A percentile compares a stretch with the other conserved stretches of the same genome.
These are phyloP conservation scores for Hypoxylon sp. DNA, from an alignment of 2,329 filamentous ascomycete genomes.

Conservation along the genomic window DNA sequence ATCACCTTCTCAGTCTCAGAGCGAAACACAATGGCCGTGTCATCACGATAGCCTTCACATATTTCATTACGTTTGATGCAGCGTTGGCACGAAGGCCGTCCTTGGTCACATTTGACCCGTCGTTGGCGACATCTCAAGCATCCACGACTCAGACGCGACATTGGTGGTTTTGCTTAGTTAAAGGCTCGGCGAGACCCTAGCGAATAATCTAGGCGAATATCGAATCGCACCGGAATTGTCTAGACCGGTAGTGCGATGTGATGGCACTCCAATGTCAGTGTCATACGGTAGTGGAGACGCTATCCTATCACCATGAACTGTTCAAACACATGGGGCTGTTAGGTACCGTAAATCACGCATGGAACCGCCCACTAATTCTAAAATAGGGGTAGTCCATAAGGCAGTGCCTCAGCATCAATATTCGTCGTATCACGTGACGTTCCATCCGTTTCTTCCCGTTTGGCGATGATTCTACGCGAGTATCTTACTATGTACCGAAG, in stretches of 20 bases:
- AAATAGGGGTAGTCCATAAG: background rate
- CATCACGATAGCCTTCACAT: constrained; percentile 59
- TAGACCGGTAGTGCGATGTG: background rate
- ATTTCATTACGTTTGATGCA: constrained; percentile 57
- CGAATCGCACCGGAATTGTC: no score
- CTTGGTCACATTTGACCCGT: constrained; percentile 54
- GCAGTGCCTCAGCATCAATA: background rate
- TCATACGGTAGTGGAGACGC: background rate
- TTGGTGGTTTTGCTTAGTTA: background rate
- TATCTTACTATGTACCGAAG: background rate
- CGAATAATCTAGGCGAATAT: background rate
- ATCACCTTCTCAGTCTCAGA: constrained; percentile 56
- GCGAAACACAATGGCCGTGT: constrained; percentile 56
- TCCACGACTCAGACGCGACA: constrained; percentile 42
- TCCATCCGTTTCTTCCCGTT: background rate
- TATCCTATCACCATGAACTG: background rate
- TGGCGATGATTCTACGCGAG: background rate
- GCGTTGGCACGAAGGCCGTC: constrained; percentile 56
- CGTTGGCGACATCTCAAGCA: constrained; percentile 40
- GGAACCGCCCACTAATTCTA: constrained; percentile 1
- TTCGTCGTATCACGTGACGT: background rate
- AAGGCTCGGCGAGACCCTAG: background rate
- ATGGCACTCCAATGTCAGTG: background rate
- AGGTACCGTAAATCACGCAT: background rate
- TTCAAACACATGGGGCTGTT: background rate